Base-by-base conservation (phyloP, 371 early-diverging fungal species). In the Mucor circinelloides region DNA sequence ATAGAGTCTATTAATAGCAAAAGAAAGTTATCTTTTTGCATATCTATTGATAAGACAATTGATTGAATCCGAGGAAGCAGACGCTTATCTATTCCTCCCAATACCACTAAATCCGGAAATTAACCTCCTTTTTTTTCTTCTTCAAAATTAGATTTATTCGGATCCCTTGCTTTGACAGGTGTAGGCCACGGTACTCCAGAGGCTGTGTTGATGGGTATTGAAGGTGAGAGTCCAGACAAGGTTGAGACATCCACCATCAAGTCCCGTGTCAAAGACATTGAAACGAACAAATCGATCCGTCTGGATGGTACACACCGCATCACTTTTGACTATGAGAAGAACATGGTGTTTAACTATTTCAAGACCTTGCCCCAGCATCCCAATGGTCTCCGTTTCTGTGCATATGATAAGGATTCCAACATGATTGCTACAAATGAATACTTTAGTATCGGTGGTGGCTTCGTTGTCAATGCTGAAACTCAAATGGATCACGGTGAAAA, bases 401-500 rank as follows among this genome's bases (percentile, higher is more conserved):
- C 90, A 30, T 95, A 91, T 72, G 93, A 95, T 73, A 74, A 76
- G 25, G 73, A 90, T 27, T 91, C 93, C 36, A 89, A 90, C 72
- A 76, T 94, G 86, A 74, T 96, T 38, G 96, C 95, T 3, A 94
- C 95, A 23, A 94, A 96, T 75, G 96, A 96, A 77, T 96, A 94
- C 80, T 96, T 95, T 75, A 93, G 94, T 67, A 95, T 96, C 73
- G 97, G 97, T 30, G 97, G 97, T 56, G 98, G 98, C 2, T 97
- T 97, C 78, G 97, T 97, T 17, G 94, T 97, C 32, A 95, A 95
- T 73, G 96, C 93, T 23, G 82, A 88, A 52, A 95, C 95, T 1
- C 91, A 93, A 63, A 69, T 94, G 9, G 89, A 88, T 34, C 93
- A 94, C 68, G 95, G 93, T 70, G 94, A 93, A 71, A 95, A 95